Conservation (phyloP, 371 early-diverging fungal genomes). For the Funneliformis caledonium region DNA sequence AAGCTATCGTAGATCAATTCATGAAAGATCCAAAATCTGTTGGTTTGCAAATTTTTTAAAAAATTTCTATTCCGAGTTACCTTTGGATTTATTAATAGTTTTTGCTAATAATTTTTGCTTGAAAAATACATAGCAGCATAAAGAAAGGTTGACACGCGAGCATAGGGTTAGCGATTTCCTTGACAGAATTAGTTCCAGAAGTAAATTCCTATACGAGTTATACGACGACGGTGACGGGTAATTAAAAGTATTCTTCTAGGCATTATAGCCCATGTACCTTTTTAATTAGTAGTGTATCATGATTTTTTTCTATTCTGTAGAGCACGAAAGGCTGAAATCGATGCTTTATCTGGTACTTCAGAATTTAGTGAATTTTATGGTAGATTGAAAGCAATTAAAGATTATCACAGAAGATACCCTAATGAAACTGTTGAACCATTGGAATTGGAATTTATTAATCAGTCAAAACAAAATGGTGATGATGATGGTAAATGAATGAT, state of each 20-base stretch:
- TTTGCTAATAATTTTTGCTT: background rate
- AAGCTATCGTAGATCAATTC: constrained; percentile 83
- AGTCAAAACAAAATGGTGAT: constrained; percentile 59
- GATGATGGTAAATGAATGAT: constrained; percentile 54
- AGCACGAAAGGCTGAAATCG: constrained; percentile 73
- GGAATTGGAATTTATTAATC: constrained; percentile 76
- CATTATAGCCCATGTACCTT: background rate
- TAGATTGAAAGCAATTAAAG: constrained; percentile 81
- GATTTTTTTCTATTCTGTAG: constrained; percentile 43
- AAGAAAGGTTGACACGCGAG: constrained; percentile 83
- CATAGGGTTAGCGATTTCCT: constrained; percentile 77
- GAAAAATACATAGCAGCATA: constrained; percentile 56
- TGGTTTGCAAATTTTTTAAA: constrained; percentile 26
- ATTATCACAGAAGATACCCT: constrained; percentile 83
- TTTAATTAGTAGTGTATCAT: background rate
- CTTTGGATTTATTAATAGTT: background rate
- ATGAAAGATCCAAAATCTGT: constrained; percentile 74
- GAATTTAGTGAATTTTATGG: constrained; percentile 90
- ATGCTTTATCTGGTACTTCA: constrained; percentile 68
- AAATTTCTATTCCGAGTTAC: background rate
- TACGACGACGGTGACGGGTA: constrained; percentile 83
- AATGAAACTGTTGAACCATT: constrained; percentile 79
- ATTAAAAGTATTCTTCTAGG: background rate
- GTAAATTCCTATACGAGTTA: constrained; percentile 61
- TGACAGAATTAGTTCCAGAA: constrained; percentile 72